Conservation (phyloP, 2,329 filamentous ascomycete genomes). For the Kalaharituber pfeilii region DNA sequence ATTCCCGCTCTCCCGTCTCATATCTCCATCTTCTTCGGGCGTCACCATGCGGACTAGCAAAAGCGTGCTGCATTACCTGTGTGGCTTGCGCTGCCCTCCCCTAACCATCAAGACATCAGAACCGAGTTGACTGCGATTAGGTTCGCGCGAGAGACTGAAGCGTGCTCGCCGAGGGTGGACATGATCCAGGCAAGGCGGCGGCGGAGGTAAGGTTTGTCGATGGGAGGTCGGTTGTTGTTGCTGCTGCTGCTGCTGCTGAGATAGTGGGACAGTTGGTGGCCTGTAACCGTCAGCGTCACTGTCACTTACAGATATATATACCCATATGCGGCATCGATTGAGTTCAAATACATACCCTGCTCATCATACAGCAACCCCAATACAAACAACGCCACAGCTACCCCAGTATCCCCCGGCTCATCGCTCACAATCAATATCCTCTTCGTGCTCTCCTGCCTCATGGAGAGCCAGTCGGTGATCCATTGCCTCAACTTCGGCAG, state of each 20-base stretch:
- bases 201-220: slow-evolving; percentile 64
- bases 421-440: not conserved
- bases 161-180: slow-evolving; percentile 61
- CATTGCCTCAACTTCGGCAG: not conserved
- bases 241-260: too few species aligned
- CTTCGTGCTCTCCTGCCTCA: not conserved
- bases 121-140: slow-evolving; percentile 63
- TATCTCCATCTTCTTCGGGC: too few species aligned
- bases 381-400: slow-evolving; percentile 59
- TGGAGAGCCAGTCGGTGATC: not conserved
- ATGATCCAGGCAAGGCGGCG: slow-evolving; percentile 67
- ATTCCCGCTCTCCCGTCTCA: slow-evolving; percentile 9
- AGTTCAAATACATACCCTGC: slow-evolving; percentile 40
- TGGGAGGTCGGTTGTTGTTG: too few species aligned
- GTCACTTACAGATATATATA: too few species aligned
- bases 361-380: slow-evolving; percentile 57
- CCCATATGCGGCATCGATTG: too few species aligned
- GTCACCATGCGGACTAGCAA: too few species aligned
- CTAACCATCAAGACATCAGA: too few species aligned
- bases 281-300: too few species aligned
- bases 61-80: too few species aligned
- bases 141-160: slow-evolving; percentile 67
- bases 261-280: too few species aligned
- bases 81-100: too few species aligned
- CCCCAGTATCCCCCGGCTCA: slow-evolving; percentile 43